Base-by-base conservation (phyloP, 805 yeast species). In the Candida alai region DNA sequence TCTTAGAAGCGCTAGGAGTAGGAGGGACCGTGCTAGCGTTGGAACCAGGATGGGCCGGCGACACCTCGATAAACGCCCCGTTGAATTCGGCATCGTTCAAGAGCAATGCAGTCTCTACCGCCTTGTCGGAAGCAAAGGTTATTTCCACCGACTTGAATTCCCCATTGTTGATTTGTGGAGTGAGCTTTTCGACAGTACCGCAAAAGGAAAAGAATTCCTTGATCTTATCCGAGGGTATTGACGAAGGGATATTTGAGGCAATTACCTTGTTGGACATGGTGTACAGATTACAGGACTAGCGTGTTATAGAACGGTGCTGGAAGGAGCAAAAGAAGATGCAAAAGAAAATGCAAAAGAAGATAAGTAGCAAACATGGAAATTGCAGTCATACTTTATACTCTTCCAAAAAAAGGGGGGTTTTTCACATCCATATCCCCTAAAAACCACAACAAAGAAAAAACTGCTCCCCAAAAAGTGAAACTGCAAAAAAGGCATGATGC, bases 71-170 rank as follows among this genome's bases (percentile, higher is more conserved):
- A 8, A 70, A 62, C 29, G 59, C 54, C 8, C 81, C 80, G 25
- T 76, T 84, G 29, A 84, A 68, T 53, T 81, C 85, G 3, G 90
- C 88, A 28, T 84, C 88, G 42, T 80, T 74, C 35, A 84, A 63
- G 34, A 84, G 62, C 10, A 80, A 54, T 0, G 94, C 93, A 9
- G 90, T 83, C 21, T 76, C 67, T 27, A 80, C 71, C 2, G 93
- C 94, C 39, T 73, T 68, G 5, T 73, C 58, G 41, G 68, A 68
- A 34, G 65, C 74, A 55, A 84, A 84, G 28, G 51, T 63, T 22
- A 84, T 76, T 37, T 63, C 63, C 37, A 68, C 75, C 8, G 65
- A 43, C 38, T 63, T 60, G 9, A 28, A 32, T n/a, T 58, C 51
- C 9, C 41, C 52, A n/a, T 47, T 44, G 14, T 52, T 53, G 39